Base-by-base conservation (phyloP, 345 rosid genomes). In the Eucalyptus viminalis region DNA sequence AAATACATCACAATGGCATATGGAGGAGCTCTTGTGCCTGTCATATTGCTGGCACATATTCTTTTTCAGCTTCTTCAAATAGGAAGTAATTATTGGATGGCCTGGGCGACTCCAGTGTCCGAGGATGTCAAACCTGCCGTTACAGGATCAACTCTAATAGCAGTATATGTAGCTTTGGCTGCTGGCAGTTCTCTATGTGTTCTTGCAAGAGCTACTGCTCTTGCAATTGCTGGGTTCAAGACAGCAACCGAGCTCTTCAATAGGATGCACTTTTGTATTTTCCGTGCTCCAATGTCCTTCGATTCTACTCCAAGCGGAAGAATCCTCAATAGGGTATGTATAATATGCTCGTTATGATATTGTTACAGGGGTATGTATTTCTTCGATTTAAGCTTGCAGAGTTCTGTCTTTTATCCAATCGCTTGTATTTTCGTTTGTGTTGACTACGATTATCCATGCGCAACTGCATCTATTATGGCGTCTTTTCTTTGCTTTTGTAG, bases 1-100 rank as follows among this genome's bases (percentile, higher is more conserved):
- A 94, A 94, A 37, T 96, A 94, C 88, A 90, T 95, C 60, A 96
- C 96, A 9, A 89, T 92, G 29, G 95, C 96, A 86, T 94, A 95
- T 27, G 94, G 96, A 85, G 98, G 97, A 89, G 95, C 95, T 76
- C 91, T 94, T 50, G 93, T 94, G 86, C 98, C 97, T 17, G 43
- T 96, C 49, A 94, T 95, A 91, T 81, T 97, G 88, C 76, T 95
- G 14, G 94, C 93, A 8, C 95, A 94, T 29, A 88, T 93, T 88
- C 87, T 94, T 87, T 95, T 94, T 89, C 96, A 95, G 93, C 37
- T 91, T 49, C 94, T 95, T 88, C 94, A 93, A 90, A 95, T 96
- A 49, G 94, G 94, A 34, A 94, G 96, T 95, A 95, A 95, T 89
- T 95, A 95, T 90, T 96, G 98, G 99, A 96, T 96, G 95, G 94